Conservation (phyloP, 2,329 filamentous ascomycete species). For the Coleophoma cylindrospora region DNA sequence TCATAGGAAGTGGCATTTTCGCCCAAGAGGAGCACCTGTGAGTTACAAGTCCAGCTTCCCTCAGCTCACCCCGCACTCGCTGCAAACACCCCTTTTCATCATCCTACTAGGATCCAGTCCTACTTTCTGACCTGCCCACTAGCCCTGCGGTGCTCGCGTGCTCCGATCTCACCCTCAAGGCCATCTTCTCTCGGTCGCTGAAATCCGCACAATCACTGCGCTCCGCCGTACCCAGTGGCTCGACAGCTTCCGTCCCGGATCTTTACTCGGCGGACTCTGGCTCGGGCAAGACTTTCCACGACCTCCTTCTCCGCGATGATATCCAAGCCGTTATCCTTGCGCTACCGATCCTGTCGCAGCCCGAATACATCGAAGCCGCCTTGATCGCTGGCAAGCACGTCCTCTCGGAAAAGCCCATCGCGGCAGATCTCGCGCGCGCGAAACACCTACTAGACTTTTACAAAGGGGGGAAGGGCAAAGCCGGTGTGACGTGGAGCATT, state of each 20-base stretch:
- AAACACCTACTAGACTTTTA: conserved; percentile 43
- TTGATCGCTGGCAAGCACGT: conserved; percentile 48
- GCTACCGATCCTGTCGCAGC: conserved; percentile 44
- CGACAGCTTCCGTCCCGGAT: conserved; percentile 36
- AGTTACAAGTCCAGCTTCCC: conserved; percentile 8
- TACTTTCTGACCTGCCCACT: conserved; percentile 10
- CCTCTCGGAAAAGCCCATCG: conserved; percentile 49
- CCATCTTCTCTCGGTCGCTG: conserved; percentile 27
- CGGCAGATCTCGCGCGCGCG: conserved; percentile 41
- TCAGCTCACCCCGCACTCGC: background rate
- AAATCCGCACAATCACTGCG: conserved; percentile 22
- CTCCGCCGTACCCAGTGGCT: background rate
- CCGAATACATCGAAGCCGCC: conserved; percentile 41
- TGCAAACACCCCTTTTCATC: background rate
- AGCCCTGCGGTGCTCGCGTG: conserved; percentile 54
- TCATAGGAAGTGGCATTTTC: conserved; percentile 61
- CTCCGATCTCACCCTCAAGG: conserved; percentile 46
- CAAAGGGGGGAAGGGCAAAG: conserved; percentile 27
- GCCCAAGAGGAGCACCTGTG: conserved; percentile 52
- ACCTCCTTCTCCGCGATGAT: conserved; percentile 23
- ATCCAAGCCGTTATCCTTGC: conserved; percentile 32
- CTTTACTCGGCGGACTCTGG: conserved; percentile 27
- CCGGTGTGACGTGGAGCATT: conserved; percentile 46
- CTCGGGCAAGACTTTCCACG: conserved; percentile 35
- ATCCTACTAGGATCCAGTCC: background rate